Base-by-base conservation (phyloP, 2,329 filamentous ascomycete species). In the Sclerotinia subarctica region DNA sequence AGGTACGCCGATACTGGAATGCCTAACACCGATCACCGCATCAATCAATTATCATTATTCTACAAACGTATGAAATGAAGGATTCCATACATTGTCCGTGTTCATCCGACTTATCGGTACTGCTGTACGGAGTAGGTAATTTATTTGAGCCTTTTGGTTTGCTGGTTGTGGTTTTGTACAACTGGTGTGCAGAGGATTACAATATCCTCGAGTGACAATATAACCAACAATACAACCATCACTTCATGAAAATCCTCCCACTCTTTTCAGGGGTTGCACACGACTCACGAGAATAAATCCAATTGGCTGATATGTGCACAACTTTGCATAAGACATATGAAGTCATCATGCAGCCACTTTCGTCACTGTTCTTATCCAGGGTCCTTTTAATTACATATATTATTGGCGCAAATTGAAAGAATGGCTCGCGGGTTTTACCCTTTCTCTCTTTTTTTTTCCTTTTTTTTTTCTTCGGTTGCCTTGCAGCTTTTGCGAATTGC, bases 351-450 rank as follows among this genome's bases (percentile, higher is more conserved):
- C 53, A 35, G 53, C 19, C 29, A 15, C 52, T 35, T 35, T 56
- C 53, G 53, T 56, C 29, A 35, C 26, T n/a, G 29, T 56, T 56
- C 5, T 29, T 56, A 35, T 56, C 32, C 53, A 56, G 53, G 53
- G 53, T 56, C 53, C 29, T 56, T 35, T 56, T n/a, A 54, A 32
- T 54, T 54, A 5, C 11, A 54, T 54, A 32, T 54, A 54, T 54
- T 13, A 54, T 54, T 32, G 52, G 52, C 52, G 52, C 29, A 21
- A 32, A 54, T 13, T 1, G 19, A 19, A 35, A 10, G 29, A 29
- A n/a, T 3, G 19, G 1, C 29, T 32, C 8, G 8, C 17, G 26
- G 5, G 2, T 5, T n/a, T 21, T 35, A 11, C 17, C 26, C 52
- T 26, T 8, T 21, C 35, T 54, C 5, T 13, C 29, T 11, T 54